Conservation (phyloP, 75 land plant genomes). For the Ceratopteris richardii region DNA sequence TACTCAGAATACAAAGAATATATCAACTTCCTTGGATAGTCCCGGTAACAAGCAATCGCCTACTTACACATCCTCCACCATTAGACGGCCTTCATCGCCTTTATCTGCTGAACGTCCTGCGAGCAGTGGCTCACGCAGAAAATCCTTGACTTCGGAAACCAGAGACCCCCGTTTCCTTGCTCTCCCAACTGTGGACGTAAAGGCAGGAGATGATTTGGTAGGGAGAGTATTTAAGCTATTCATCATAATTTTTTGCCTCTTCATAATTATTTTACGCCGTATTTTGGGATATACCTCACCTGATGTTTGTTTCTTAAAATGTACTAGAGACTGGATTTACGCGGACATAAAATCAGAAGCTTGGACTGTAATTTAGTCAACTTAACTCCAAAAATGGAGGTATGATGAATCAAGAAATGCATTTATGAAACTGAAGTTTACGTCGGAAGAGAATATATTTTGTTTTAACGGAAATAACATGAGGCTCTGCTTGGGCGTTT, state of each 20-base stretch:
- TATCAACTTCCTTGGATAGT: constrained; percentile 35
- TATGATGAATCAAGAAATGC: constrained; percentile 9
- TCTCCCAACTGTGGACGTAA: constrained; percentile 75
- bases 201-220: constrained; percentile 88
- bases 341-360: constrained; percentile 81
- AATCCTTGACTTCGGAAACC: constrained; percentile 48
- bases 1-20: constrained; percentile 1
- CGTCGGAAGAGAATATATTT: too few relatives aligned
- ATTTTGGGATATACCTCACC: too few relatives aligned
- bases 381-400: constrained; percentile 79
- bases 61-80: constrained; percentile 24
- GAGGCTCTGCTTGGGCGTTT: too few relatives aligned
- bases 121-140: constrained; percentile 33
- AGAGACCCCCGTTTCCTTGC: constrained; percentile 64
- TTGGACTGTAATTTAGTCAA: constrained; percentile 48
- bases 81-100: constrained; percentile 21
- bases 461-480: too few relatives aligned
- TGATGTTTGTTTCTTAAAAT: too few relatives aligned
- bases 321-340: constrained; percentile 79
- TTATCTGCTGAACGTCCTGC: constrained; percentile 41
- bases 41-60: constrained; percentile 24
- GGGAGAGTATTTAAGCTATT: constrained; percentile 2
- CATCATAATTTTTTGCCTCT: too few relatives aligned
- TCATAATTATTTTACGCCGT: too few relatives aligned
- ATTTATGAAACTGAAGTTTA: too few relatives aligned